A percentile compares a stretch with the other conserved stretches of the same genome.
These are phyloP conservation scores for Passiflora organensis DNA, from an alignment of 345 rosid species.

Conservation along the genomic window DNA sequence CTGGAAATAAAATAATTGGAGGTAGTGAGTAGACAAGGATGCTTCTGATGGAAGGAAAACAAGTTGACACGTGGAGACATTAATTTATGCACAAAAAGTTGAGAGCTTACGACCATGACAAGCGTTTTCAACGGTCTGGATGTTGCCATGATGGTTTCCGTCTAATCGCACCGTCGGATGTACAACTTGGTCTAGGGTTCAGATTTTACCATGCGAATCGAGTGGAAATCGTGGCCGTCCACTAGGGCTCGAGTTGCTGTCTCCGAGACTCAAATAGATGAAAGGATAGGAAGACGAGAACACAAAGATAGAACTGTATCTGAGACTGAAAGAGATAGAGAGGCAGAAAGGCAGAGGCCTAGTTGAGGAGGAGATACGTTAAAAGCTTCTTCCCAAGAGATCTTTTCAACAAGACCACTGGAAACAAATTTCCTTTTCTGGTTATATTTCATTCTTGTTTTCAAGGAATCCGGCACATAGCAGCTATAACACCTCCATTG, in stretches of 20 bases:
- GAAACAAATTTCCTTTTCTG: conserved; percentile 13
- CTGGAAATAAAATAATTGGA: conserved; percentile 15
- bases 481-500: background rate
- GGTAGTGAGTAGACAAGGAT: conserved; percentile 40
- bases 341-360: conserved; percentile 8
- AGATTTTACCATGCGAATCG: conserved; percentile 31
- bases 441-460: too few relatives aligned
- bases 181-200: conserved; percentile 35
- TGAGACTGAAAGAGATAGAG: conserved; percentile 8
- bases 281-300: conserved; percentile 47
- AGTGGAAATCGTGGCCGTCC: conserved; percentile 64
- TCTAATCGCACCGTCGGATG: conserved; percentile 38
- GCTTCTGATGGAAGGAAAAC: conserved; percentile 33
- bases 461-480: too few relatives aligned
- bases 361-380: too few relatives aligned
- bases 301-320: conserved; percentile 21
- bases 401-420: conserved; percentile 21
- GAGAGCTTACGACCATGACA: conserved; percentile 12
- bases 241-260: conserved; percentile 50
- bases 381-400: conserved; percentile 23
- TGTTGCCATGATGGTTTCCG: conserved; percentile 54
- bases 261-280: conserved; percentile 52
- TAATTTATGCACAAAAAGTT: conserved; percentile 15
- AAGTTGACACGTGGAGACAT: conserved; percentile 60
- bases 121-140: conserved; percentile 34